Conservation (phyloP, 2,329 filamentous ascomycete genomes). For the Plenodomus lindquistii region DNA sequence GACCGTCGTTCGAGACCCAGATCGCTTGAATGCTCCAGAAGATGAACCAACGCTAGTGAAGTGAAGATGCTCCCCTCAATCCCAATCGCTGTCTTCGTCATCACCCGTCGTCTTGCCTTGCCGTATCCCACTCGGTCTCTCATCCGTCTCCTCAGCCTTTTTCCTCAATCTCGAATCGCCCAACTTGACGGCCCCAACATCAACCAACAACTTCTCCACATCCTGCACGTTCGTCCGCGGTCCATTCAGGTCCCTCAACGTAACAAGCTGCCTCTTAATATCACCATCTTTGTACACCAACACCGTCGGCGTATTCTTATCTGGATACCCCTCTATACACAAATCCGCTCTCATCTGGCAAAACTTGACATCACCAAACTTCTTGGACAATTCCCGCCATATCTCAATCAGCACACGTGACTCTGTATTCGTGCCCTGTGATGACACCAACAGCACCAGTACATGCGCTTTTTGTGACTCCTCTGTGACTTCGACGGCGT, state of each 20-base stretch:
- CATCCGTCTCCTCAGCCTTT: slow-evolving; percentile 58
- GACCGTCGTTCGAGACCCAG: too few relatives aligned
- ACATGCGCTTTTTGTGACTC: slow-evolving; percentile 71
- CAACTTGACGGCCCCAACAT: slow-evolving; percentile 76
- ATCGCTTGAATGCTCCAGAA: background rate
- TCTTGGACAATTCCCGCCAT: slow-evolving; percentile 80
- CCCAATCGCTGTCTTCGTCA: slow-evolving; percentile 64
- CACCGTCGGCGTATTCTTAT: slow-evolving; percentile 92
- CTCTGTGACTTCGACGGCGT: slow-evolving; percentile 87
- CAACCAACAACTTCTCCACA: slow-evolving; percentile 79
- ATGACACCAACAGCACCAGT: slow-evolving; percentile 80
- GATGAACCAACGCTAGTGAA: background rate
- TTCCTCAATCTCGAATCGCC: slow-evolving; percentile 77
- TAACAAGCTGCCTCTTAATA: slow-evolving; percentile 91
- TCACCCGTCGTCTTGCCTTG: slow-evolving; percentile 40
- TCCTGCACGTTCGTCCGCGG: slow-evolving; percentile 51
- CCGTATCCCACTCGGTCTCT: slow-evolving; percentile 57
- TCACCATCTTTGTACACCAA: slow-evolving; percentile 90
- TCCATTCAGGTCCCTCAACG: slow-evolving; percentile 77
- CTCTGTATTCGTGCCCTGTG: slow-evolving; percentile 78
- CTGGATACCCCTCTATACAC: slow-evolving; percentile 96
- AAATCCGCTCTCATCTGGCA: slow-evolving; percentile 91
- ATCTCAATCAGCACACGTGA: slow-evolving; percentile 81
- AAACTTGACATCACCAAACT: slow-evolving; percentile 95
- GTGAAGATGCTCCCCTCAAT: slow-evolving; percentile 46